These are phyloP conservation scores for Pythium dissimile DNA, from an alignment of 352 stramenopile genomes.

Conservation along the genomic window DNA sequence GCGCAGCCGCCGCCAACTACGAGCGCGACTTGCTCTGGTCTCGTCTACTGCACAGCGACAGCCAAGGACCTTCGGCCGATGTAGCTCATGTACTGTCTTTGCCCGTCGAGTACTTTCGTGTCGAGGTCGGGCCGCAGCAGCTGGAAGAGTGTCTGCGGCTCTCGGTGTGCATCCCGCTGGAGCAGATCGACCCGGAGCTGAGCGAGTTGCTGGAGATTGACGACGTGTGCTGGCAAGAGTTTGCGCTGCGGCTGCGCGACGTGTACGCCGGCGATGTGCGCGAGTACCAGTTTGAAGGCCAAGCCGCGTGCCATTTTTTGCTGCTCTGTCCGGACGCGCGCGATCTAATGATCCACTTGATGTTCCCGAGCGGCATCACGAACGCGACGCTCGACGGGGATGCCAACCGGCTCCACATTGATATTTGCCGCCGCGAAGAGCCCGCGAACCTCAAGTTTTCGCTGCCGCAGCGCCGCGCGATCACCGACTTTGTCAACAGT, in stretches of 20 bases:
- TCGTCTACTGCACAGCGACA: conserved; percentile 71
- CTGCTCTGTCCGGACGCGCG: conserved; percentile 79
- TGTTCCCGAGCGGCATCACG: conserved; percentile 39
- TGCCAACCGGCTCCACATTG: conserved; percentile 42
- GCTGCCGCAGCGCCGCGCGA: conserved; percentile 73
- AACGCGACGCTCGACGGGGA: conserved; percentile 11
- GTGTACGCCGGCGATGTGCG: conserved; percentile 77
- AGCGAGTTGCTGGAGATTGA: conserved; percentile 61
- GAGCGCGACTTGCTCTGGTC: conserved; percentile 85
- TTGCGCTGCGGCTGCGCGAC: conserved; percentile 65
- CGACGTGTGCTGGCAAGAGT: conserved; percentile 76
- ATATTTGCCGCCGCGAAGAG: conserved; percentile 85
- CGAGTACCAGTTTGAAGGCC: conserved; percentile 82
- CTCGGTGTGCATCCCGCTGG: conserved; percentile 76
- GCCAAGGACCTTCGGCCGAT: conserved; percentile 39
- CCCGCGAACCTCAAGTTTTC: conserved; percentile 76
- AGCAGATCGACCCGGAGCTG: conserved; percentile 72
- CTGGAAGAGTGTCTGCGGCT: conserved; percentile 80
- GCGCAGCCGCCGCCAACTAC: conserved; percentile 77
- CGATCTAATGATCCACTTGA: conserved; percentile 87
- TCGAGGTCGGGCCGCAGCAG: conserved; percentile 77
- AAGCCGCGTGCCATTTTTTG: conserved; percentile 72
- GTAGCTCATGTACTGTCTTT: conserved; percentile 55
- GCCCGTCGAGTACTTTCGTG: conserved; percentile 51
- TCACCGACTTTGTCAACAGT: conserved; percentile 85